Conservation (phyloP, 2,329 filamentous ascomycete species). For the Fusarium secorum region DNA sequence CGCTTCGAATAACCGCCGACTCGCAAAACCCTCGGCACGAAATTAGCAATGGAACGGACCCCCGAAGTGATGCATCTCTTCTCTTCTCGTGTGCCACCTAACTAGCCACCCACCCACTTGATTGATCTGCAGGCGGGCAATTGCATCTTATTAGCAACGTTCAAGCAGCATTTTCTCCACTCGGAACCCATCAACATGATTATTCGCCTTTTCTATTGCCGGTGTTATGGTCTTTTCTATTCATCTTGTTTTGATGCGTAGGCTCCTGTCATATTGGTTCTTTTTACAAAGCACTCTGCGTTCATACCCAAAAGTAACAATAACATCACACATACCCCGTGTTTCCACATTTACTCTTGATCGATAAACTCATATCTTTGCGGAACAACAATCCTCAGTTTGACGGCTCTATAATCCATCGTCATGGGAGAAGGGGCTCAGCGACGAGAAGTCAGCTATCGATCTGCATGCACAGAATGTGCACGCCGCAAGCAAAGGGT, state of each 20-base stretch:
- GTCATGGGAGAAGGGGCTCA: constrained; percentile 25
- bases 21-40: constrained; percentile 25
- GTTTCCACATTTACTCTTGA: background rate
- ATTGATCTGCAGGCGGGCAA: constrained; percentile 38
- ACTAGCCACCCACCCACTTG: constrained; percentile 29
- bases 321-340: background rate
- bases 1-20: constrained; percentile 20
- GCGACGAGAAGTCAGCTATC: constrained; percentile 30
- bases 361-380: background rate
- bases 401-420: background rate
- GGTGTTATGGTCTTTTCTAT: constrained; percentile 4
- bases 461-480: constrained; percentile 55
- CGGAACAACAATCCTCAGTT: background rate
- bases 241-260: constrained; percentile 7
- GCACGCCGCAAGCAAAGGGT: constrained; percentile 52
- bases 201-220: constrained; percentile 18
- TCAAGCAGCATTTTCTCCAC: constrained; percentile 36
- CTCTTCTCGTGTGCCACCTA: constrained; percentile 38
- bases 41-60: constrained; percentile 13
- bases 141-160: constrained; percentile 38
- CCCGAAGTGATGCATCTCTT: constrained; percentile 30
- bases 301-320: background rate
- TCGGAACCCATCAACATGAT: constrained; percentile 22
- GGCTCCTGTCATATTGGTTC: background rate
- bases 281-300: background rate